Percentiles rank a stretch among this genome's conserved stretches.
Conservation (phyloP, 108 stramenopile genomes). For the Conticribra guillardii region DNA sequence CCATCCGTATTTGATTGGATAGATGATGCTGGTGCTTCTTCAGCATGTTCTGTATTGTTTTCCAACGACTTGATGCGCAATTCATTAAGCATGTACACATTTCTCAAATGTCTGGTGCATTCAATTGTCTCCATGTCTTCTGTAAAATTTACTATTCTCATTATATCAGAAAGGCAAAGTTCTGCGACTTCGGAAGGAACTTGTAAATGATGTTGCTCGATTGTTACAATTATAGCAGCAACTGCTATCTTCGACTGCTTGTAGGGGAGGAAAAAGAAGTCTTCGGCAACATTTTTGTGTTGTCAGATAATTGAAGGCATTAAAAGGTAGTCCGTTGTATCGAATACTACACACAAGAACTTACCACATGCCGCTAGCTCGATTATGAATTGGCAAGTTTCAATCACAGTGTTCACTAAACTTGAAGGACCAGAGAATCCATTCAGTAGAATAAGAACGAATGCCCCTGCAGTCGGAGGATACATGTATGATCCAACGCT, state of each 20-base stretch:
- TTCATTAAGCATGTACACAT: not conserved
- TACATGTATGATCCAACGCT: slow-evolving; percentile 20
- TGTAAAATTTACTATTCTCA: not conserved
- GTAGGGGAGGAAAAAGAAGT: slow-evolving; percentile 34
- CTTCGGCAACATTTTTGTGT: not conserved
- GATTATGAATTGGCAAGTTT: slow-evolving; percentile 40
- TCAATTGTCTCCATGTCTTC: no score
- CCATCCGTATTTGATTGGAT: not conserved
- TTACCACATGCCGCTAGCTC: slow-evolving; percentile 36
- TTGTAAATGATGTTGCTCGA: slow-evolving; percentile 15
- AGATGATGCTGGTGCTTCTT: not conserved
- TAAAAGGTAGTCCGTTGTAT: no score
- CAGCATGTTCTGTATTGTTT: not conserved
- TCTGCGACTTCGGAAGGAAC: not conserved
- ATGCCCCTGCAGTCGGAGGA: slow-evolving; percentile 29
- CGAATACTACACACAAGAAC: not conserved
- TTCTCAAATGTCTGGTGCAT: not conserved
- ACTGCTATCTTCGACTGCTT: slow-evolving; percentile 33
- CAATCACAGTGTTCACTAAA: slow-evolving; percentile 12
- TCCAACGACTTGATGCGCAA: not conserved
- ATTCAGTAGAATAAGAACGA: slow-evolving; percentile 26
- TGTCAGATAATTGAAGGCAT: not conserved
- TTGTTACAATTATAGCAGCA: slow-evolving; percentile 24
- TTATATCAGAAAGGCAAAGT: not conserved
- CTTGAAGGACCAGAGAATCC: slow-evolving; percentile 3